Evolutionary conservation across 163 green algal genomes (phyloP).

Genomic region (Scenedesmus sp.): DNA sequence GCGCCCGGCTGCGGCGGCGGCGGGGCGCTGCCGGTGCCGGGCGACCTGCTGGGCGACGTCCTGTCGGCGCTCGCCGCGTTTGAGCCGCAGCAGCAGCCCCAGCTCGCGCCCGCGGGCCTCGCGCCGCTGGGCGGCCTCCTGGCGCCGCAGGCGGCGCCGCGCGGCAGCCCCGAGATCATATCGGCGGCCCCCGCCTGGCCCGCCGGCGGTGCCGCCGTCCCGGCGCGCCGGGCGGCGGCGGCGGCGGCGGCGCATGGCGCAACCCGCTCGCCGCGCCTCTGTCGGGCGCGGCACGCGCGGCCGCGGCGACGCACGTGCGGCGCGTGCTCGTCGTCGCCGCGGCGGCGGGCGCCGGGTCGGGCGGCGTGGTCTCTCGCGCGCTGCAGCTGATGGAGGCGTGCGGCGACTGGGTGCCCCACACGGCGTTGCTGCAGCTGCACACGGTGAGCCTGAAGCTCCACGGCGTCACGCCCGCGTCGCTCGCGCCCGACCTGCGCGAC

Average conservation of each 20-base stretch:
- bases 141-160: no score
- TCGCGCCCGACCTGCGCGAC: background rate
- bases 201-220: no score
- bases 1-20: no score
- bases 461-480: background rate
- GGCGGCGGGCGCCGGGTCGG: background rate
- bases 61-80: no score
- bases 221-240: background rate
- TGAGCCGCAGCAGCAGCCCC: no score
- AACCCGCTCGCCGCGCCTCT: background rate
- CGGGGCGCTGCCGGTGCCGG: no score
- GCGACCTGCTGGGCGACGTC: no score
- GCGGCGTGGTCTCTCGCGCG: background rate
- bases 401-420: slow-evolving; percentile 7
- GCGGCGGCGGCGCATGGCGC: background rate
- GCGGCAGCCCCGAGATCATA: no score
- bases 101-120: no score
- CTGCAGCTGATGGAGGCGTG: slow-evolving; percentile 1
- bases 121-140: no score
- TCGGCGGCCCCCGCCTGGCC: no score
- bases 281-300: background rate
- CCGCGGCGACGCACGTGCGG: background rate
- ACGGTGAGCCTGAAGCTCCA: background rate
- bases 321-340: slow-evolving; percentile 2
- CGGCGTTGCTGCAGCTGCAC: slow-evolving; percentile 4